Base-by-base conservation (phyloP, 2,329 filamentous ascomycete species). In the Apiospora hydei region DNA sequence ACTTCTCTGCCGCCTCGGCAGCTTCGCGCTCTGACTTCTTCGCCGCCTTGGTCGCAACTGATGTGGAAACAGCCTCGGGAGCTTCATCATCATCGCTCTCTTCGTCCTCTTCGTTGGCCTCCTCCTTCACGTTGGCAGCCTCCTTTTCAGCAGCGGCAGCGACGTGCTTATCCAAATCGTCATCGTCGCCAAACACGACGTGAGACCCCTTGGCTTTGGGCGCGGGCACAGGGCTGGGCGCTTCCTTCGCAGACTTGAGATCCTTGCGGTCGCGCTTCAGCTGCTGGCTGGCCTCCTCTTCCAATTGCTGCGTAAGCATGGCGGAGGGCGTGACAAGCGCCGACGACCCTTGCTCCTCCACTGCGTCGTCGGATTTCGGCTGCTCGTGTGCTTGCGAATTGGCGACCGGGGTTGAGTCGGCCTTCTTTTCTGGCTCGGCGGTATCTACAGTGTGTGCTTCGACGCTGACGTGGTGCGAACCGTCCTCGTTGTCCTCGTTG, bases 1-100 rank as follows among this genome's bases (percentile, higher is more conserved):
- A 90, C 88, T 87, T 82, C 75, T 87, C 85, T 8, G 84, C 85
- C 30, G 85, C 87, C 72, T 86, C 86, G 72, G 85, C 83, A 49
- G 85, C 84, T 18, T 83, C 84, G 73, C 86, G 83, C 0, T 84
- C 82, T 3, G 85, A 84, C 75, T 86, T 83, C 73, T 85, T 83
- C 30, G 83, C 81, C 72, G 86, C 82, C 18, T 82, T 83, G 1
- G 87, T 87, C 3, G 85, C 87, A 67, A 83, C 83, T 16, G 81
- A 79, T 1, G 87, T 88, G 0, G 88, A 90, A n/a, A 90, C 84
- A 3, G 87, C 88, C 79, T 90, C 89, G 11, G 88, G 88, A 0
- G 88, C 88, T 67, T 87, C 88, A 70, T 90, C 88, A 61, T 88
- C 87, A 4, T 84, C 84, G 1, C 82, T 80, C 4, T 83, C 82